Base-by-base conservation (phyloP, 2,329 filamentous ascomycete genomes). In the Aureobasidium vineae region DNA sequence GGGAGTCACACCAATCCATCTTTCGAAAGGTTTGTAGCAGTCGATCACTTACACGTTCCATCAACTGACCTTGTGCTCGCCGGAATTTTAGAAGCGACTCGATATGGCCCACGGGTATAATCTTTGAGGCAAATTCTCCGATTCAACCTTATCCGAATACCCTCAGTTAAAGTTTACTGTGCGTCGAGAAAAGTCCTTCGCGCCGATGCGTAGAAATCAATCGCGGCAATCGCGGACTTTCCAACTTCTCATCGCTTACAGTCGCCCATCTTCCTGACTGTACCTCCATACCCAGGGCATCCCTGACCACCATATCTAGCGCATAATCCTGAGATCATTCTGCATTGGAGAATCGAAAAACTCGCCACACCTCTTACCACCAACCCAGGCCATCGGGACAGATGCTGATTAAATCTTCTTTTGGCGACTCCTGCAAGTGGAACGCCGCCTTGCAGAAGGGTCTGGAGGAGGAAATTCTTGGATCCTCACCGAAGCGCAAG, bases 1-100 rank as follows among this genome's bases (percentile, higher is more conserved):
- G 8, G 36, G 4, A 15, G 28, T 41, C n/a, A 41, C 28, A 13
- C 5, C 38, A 57, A 57, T 41, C 36, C 28, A 5, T 43, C 15
- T 16, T 16, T 57, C 52, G 8, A 23, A 59, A 41, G 23, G 19
- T 33, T 40, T 45, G 8, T 6, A 45, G 40, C 23, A 13, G 40
- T n/a, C 38, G 53, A 41, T 59, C 38, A 40, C 23, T 59, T 21
- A 40, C 54, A 59, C 54, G 23, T 59, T n/a, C 38, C 54, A 31
- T 28, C 23, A 59, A 26, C 16, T 45, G 54, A 23, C 36, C 40
- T 31, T 45, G 8, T 19, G 8, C 16, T 21, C 3, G 23, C 23
- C 31, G 6, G 26, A 33, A 43, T 21, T 15, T 45, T 23, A 40
- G 40, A 31, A 4, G n/a, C 40, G 10, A 43, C 5, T 19, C 19